Evolutionary conservation across 495 filamentous ascomycete genomes (phyloP), one percentile per base, ranked within the genome.

Genomic region (Mycothermus thermophilus): DNA sequence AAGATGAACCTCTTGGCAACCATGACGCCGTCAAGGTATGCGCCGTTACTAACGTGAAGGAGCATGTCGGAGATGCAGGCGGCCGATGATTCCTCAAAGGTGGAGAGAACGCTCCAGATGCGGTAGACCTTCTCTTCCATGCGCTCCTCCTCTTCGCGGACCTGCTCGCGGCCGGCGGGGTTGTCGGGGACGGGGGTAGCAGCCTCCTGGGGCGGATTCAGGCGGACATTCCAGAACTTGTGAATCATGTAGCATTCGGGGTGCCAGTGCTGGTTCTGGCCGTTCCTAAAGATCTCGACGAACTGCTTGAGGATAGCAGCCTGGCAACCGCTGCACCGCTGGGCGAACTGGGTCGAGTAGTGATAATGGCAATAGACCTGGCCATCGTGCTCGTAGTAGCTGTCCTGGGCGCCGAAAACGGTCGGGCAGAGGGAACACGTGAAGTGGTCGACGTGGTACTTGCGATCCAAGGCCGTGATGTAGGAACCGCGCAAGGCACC

Each of bases 161-260:
- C 80, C 8, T 63, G 61, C 26, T 79, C 76, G 12, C 92, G 77
- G 36, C 81, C 72, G 37, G 80, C 74, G 20, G 80, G 74, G 21
- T 77, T 81, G 8, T 80, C 80, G 44, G 79, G 71, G 15, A 64
- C 63, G 27, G 76, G 65, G 20, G 64, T 50, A 19, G 61, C 50
- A 8, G 52, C 46, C 29, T 67, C 56, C 19, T 58, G 57, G 15
- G 62, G 59, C 4, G 62, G 58, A 9, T 62, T 64, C 10, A 99
- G 69, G 16, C 88, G 76, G 25, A 99, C 92, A 53, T 94, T 99
- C 92, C 92, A 99, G 61, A 96, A 99, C 52, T 99, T 99, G 58
- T 99, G 92, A 27, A 99, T 99, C 90, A 96, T 99, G 55, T 99
- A 99, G 58, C 92, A 99, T 55, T 99, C 92, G 3, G 92, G 92